Evolutionary conservation across 371 early-diverging fungal genomes (phyloP).

Genomic region (Circinella minor): DNA sequence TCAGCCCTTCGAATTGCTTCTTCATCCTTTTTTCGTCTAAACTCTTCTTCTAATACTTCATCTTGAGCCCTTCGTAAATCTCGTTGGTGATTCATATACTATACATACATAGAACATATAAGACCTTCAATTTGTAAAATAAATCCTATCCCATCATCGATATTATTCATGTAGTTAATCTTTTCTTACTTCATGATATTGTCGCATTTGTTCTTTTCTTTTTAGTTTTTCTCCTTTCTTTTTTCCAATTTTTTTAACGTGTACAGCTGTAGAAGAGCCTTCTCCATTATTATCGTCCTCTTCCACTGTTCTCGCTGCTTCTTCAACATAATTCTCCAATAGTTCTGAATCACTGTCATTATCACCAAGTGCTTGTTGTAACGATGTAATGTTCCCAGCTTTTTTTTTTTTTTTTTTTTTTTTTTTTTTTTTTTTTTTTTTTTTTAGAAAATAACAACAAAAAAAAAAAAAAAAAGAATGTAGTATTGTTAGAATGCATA

Average conservation of each 20-base stretch:
- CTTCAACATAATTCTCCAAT: not conserved
- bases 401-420: no score
- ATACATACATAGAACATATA: not conserved
- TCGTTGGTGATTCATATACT: slow-evolving; percentile 47
- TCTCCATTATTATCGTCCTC: not conserved
- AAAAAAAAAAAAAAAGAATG: not conserved
- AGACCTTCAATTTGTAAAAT: not conserved
- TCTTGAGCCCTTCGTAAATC: slow-evolving; percentile 40
- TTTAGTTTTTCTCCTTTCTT: slow-evolving; percentile 57
- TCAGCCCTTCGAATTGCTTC: slow-evolving; percentile 38
- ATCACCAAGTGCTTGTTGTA: not conserved
- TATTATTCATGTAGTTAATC: no score
- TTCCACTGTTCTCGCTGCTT: not conserved
- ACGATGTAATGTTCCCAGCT: not conserved
- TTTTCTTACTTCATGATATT: slow-evolving; percentile 51
- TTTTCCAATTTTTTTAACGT: slow-evolving; percentile 54
- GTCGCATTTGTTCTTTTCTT: slow-evolving; percentile 60
- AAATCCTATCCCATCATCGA: not conserved
- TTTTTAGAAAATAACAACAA: no score
- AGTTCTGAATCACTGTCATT: slow-evolving; percentile 4
- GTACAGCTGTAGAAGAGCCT: slow-evolving; percentile 48
- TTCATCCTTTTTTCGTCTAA: slow-evolving; percentile 35
- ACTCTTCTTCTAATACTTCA: slow-evolving; percentile 38
- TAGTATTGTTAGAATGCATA: slow-evolving; percentile 3
- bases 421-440: no score